Evolutionary conservation across 441 rosid species (phyloP).

Genomic region (Daphne laureola): DNA sequence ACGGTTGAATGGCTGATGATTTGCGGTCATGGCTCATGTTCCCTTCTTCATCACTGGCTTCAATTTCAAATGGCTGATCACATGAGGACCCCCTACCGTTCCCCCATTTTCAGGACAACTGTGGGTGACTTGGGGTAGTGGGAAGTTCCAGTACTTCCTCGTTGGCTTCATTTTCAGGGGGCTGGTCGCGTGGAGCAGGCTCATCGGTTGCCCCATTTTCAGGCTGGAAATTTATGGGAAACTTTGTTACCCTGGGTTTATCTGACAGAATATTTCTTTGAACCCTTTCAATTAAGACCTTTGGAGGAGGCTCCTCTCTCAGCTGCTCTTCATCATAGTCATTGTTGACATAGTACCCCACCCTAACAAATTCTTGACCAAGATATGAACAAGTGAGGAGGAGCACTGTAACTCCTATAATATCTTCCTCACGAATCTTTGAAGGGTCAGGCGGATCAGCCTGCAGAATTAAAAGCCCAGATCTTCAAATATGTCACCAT

Average conservation of each 20-base stretch:
- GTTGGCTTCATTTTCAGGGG: constrained; percentile 29
- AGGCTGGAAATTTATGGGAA: constrained; percentile 71
- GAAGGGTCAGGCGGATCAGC: constrained; percentile 74
- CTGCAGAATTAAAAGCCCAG: constrained; percentile 24
- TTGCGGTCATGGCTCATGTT: too few relatives aligned
- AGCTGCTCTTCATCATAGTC: constrained; percentile 71
- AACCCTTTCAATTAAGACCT: constrained; percentile 54
- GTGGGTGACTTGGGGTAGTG: constrained; percentile 20
- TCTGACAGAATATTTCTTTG: constrained; percentile 64
- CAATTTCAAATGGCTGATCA: constrained; percentile 31
- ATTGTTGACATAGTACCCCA: constrained; percentile 72
- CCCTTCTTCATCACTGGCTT: constrained; percentile 23
- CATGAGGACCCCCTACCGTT: constrained; percentile 30
- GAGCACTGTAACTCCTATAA: constrained; percentile 72
- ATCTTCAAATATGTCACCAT: not conserved
- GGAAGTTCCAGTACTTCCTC: constrained; percentile 17
- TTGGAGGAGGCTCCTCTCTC: constrained; percentile 64
- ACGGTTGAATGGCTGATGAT: too few relatives aligned
- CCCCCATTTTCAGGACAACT: constrained; percentile 42
- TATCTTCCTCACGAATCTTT: constrained; percentile 69
- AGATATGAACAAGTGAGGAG: constrained; percentile 67
- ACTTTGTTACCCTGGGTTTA: constrained; percentile 76
- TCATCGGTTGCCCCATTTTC: constrained; percentile 42
- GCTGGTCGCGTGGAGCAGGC: constrained; percentile 29
- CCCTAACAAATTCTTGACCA: constrained; percentile 67